Evolutionary conservation across 305 asterid species (phyloP), one percentile per base, ranked within the genome.

Genomic region (Fraxinus sp.): DNA sequence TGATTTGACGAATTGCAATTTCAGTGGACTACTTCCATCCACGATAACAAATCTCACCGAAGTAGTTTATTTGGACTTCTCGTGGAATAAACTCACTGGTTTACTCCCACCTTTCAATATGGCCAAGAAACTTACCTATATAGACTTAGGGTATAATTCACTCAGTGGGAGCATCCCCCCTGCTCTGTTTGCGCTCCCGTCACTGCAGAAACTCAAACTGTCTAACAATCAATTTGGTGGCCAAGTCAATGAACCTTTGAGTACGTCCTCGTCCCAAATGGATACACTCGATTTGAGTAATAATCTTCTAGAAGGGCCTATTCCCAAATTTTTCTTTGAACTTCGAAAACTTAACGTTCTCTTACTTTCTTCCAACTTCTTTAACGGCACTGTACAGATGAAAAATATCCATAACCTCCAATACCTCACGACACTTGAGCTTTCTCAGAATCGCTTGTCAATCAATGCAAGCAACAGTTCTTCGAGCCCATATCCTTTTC

Each of bases 191-290:
- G 41, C 80, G 41, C 89, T 93, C 14, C 92, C 88, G 11, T 87
- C 88, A 32, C 83, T 93, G 77, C 86, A 86, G 37, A 68, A 30
- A 33, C 91, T 95, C 57, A 55, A 8, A 22, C 94, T 95, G 79
- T 39, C 90, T n/a, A 86, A 83, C 87, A 93, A 95, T 84, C 84
- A 37, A 76, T 90, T 95, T 39, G 70, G 78, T 41, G 97, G 92
- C 82, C 84, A 28, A 28, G 82, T 92, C 0, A 0, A 6, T 5
- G 89, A 83, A 0, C 79, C 90, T 9, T 18, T 32, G 52, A 33
- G 33, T 16, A 2, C n/a, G 8, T 73, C 74, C 22, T 41, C 78
- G 7, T 80, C 90, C 5, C 18, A 30, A 41, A 72, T 89, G 16
- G 83, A 80, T 26, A 84, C 90, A 33, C 36, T 92, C 30, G 94